Conservation (phyloP, 768 basidiomycete genomes). For the Boletales sp. region DNA sequence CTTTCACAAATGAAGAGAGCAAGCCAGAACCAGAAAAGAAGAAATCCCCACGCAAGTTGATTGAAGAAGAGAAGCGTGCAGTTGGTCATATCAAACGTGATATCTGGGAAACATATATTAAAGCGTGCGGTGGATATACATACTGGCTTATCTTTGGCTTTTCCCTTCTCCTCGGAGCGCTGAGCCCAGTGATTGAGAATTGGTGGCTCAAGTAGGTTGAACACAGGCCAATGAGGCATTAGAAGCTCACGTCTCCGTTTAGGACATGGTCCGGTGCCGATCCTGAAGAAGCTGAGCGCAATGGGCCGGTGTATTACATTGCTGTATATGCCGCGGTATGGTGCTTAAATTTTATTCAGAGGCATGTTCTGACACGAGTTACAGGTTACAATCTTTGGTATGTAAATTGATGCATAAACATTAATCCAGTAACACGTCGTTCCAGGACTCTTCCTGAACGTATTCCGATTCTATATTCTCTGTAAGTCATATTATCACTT, state of each 20-base stretch:
- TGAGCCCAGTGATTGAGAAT: slow-evolving; percentile 68
- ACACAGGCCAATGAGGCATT: slow-evolving; percentile 1
- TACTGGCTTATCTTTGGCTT: slow-evolving; percentile 59
- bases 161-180: slow-evolving; percentile 51
- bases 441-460: slow-evolving; percentile 53
- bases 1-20: slow-evolving; percentile 33
- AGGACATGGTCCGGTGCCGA: slow-evolving; percentile 58
- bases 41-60: slow-evolving; percentile 72
- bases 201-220: slow-evolving; percentile 57
- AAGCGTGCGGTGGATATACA: slow-evolving; percentile 43
- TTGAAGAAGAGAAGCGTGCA: slow-evolving; percentile 82
- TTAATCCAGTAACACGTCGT: slow-evolving; percentile 13
- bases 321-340: slow-evolving; percentile 63
- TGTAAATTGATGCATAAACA: background rate
- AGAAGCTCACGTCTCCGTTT: slow-evolving; percentile 20
- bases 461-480: slow-evolving; percentile 65
- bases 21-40: slow-evolving; percentile 42
- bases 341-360: background rate
- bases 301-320: slow-evolving; percentile 46
- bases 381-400: slow-evolving; percentile 38
- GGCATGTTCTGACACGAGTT: slow-evolving; percentile 19
- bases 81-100: slow-evolving; percentile 64
- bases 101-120: slow-evolving; percentile 62
- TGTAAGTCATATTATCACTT: slow-evolving; percentile 41
- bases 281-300: slow-evolving; percentile 35